Conservation (phyloP, 805 yeast genomes). For the Spathaspora passalidarum region DNA sequence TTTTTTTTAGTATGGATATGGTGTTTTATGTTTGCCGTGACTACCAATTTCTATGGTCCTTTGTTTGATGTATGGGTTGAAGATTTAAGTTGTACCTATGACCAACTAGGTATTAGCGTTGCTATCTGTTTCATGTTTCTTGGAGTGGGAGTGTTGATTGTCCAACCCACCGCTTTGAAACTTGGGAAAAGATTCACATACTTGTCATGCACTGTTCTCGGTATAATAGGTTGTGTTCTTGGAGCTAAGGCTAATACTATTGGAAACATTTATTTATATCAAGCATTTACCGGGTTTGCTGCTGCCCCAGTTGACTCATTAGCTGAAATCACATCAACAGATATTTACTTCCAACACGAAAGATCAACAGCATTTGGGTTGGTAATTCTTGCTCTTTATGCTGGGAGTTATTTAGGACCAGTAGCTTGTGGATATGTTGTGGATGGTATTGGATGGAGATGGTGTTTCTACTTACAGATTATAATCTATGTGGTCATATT, state of each 20-base stretch:
- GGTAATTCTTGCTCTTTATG: slow-evolving; percentile 39
- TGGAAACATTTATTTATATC: slow-evolving; percentile 17
- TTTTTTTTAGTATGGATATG: slow-evolving; percentile 26
- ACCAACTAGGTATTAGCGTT: slow-evolving; percentile 20
- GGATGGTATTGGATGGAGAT: slow-evolving; percentile 38
- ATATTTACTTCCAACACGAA: slow-evolving; percentile 44
- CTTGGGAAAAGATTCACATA: slow-evolving; percentile 29
- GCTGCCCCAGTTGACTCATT: slow-evolving; percentile 46
- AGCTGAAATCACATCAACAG: slow-evolving; percentile 44
- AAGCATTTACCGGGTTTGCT: slow-evolving; percentile 27
- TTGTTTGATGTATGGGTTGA: slow-evolving; percentile 25
- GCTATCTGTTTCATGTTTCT: slow-evolving; percentile 30
- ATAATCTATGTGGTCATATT: slow-evolving; percentile 32
- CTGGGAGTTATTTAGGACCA: slow-evolving; percentile 44
- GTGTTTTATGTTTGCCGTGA: slow-evolving; percentile 22
- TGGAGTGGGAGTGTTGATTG: slow-evolving; percentile 32
- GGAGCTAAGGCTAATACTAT: slow-evolving; percentile 25
- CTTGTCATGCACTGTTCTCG: slow-evolving; percentile 23
- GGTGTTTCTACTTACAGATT: slow-evolving; percentile 31
- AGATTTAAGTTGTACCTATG: slow-evolving; percentile 21
- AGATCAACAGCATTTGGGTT: slow-evolving; percentile 31
- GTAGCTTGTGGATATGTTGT: slow-evolving; percentile 43
- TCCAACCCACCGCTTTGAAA: slow-evolving; percentile 34
- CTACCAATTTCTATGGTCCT: slow-evolving; percentile 27
- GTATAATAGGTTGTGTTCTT: slow-evolving; percentile 20